Conservation (phyloP, 495 filamentous ascomycete genomes). For the Jackrogersella minutella region DNA sequence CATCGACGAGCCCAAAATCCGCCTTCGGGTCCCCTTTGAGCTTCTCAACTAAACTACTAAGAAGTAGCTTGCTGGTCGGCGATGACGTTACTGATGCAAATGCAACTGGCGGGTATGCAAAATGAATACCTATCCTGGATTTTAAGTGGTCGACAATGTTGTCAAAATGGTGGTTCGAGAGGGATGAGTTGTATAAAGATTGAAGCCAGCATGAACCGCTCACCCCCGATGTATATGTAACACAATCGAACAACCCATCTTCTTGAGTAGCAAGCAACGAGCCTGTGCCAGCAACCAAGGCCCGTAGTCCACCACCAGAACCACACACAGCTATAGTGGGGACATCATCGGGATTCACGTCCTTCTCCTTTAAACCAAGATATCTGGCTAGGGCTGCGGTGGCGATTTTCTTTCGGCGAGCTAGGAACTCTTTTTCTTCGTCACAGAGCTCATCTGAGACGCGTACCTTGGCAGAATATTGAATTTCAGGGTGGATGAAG, state of each 20-base stretch:
- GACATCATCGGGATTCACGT: conserved; percentile 92
- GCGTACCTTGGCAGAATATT: conserved; percentile 78
- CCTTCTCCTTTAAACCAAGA: conserved; percentile 74
- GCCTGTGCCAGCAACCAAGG: conserved; percentile 86
- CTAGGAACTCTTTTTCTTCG: conserved; percentile 78
- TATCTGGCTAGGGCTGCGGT: conserved; percentile 80
- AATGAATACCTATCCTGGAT: conserved; percentile 80
- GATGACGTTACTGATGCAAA: conserved; percentile 77
- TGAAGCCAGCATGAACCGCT: conserved; percentile 97
- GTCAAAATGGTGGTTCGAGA: conserved; percentile 69
- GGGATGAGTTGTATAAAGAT: conserved; percentile 84
- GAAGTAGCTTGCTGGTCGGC: conserved; percentile 90
- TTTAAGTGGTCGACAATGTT: conserved; percentile 85
- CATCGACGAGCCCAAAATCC: conserved; percentile 88
- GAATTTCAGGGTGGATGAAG: conserved; percentile 83
- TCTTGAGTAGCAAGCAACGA: conserved; percentile 83
- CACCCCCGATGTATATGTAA: conserved; percentile 93
- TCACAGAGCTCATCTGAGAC: conserved; percentile 82
- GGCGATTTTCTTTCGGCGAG: conserved; percentile 68
- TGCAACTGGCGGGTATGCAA: conserved; percentile 88
- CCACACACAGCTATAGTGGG: conserved; percentile 92
- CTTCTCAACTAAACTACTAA: conserved; percentile 89
- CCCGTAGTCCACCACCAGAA: conserved; percentile 88
- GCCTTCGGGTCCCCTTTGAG: conserved; percentile 81
- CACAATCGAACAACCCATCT: conserved; percentile 88